Evolutionary conservation across 1,284 basidiomycete genomes (phyloP).

Genomic region (Cryptococcus floricola): DNA sequence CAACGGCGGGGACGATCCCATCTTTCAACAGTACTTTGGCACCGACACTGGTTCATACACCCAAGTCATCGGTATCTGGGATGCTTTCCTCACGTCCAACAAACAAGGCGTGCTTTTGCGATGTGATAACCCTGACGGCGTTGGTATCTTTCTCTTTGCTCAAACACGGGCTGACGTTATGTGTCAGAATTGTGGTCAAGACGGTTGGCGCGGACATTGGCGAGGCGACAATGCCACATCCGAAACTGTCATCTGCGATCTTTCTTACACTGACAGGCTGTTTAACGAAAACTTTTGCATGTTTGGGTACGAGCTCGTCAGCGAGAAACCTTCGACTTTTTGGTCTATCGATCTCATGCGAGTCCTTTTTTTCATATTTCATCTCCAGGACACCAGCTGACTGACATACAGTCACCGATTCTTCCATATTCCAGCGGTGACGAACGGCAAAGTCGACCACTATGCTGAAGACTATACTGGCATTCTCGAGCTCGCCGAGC

Average conservation of each 20-base stretch:
- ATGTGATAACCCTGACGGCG: slow-evolving; percentile 50
- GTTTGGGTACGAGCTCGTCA: slow-evolving; percentile 42
- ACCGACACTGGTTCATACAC: slow-evolving; percentile 26
- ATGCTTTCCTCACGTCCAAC: slow-evolving; percentile 37
- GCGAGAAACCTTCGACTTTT: slow-evolving; percentile 33
- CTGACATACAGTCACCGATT: slow-evolving; percentile 37
- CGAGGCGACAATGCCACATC: slow-evolving; percentile 49
- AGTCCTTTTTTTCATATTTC: slow-evolving; percentile 1
- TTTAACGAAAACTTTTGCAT: slow-evolving; percentile 42
- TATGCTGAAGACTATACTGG: slow-evolving; percentile 42
- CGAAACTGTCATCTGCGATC: slow-evolving; percentile 49
- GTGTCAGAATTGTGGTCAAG: slow-evolving; percentile 31
- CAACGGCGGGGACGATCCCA: slow-evolving; percentile 40
- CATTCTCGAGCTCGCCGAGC: slow-evolving; percentile 43
- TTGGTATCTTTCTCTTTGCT: slow-evolving; percentile 19
- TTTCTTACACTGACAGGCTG: slow-evolving; percentile 35
- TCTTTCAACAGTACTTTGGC: slow-evolving; percentile 49
- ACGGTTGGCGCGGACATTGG: slow-evolving; percentile 50
- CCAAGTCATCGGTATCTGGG: slow-evolving; percentile 41
- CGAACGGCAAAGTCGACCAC: slow-evolving; percentile 42
- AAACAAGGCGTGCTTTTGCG: slow-evolving; percentile 43
- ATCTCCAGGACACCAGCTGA: background rate
- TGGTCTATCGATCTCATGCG: slow-evolving; percentile 48
- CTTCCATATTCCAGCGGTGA: slow-evolving; percentile 46
- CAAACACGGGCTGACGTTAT: background rate